Base-by-base conservation (phyloP, 2,329 filamentous ascomycete species). In the Alternaria sp. region DNA sequence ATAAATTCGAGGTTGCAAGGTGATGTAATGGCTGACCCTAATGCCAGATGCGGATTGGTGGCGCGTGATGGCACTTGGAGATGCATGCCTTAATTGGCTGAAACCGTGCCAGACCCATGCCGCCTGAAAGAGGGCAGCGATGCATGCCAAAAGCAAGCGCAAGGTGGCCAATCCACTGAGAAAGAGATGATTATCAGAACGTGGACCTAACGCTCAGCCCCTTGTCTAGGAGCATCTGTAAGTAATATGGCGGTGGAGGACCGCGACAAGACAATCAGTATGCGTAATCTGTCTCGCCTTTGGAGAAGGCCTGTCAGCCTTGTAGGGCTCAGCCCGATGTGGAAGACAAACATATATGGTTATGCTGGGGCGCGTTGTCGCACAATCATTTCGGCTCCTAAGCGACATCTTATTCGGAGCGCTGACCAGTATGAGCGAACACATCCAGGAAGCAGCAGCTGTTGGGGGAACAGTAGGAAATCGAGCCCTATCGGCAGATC, bases 1-100 rank as follows among this genome's bases (percentile, higher is more conserved):
- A 36, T 51, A 23, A 51, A 51, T n/a, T 28, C 21, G 36, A 51
- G 5, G 28, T 30, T n/a, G 40, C 21, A 40, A 4, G n/a, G 49
- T 61, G 57, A 63, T 60, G 61, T 46, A 57, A 56, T 40, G 23
- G 61, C 57, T 61, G 51, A 21, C 28, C 45, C 44, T 36, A 15
- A 19, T 43, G 25, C 46, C 45, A 3, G 3, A 5, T 26, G 21
- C 30, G 28, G 11, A 0, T 51, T 32, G 17, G 25, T 45, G 8
- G 17, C 17, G 8, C 2, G 8, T 32, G 28, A 19, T 0, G n/a
- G 15, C 15, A 40, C 0, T 40, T 40, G 0, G 15, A 4, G 36
- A 40, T 40, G 36, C 0, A 40, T 2, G 36, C 36, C n/a, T 2
- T 51, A 0, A 51, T 51, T 51, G 49, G 49, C 9, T 1, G 12